Evolutionary conservation across 768 basidiomycete species (phyloP).

Genomic region (Pulveroboletus ravenelii): DNA sequence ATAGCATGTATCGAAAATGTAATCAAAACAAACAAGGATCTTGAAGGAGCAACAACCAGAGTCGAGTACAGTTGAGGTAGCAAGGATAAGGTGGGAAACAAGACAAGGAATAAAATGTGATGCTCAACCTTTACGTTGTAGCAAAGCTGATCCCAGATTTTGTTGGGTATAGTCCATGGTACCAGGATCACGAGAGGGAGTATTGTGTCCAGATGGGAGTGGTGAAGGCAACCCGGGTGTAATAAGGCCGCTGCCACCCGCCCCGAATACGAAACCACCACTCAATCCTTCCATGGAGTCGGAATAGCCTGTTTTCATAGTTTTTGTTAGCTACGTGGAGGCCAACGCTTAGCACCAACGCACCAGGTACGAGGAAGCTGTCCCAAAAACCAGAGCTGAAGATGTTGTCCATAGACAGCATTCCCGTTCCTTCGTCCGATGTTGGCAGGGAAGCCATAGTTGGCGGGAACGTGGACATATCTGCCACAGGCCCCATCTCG

Average conservation of each 20-base stretch:
- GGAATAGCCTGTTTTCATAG: conserved; percentile 53
- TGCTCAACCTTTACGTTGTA: conserved; percentile 26
- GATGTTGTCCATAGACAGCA: conserved; percentile 79
- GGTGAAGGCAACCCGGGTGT: conserved; percentile 68
- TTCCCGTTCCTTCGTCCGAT: conserved; percentile 38
- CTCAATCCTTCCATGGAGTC: conserved; percentile 78
- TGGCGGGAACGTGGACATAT: conserved; percentile 84
- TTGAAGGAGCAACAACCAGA: conserved; percentile 2
- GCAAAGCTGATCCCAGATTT: conserved; percentile 21
- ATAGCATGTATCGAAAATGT: conserved; percentile 4
- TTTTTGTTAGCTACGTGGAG: conserved; percentile 2
- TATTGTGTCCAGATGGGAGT: conserved; percentile 50
- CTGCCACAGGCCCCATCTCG: conserved; percentile 82
- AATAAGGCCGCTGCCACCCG: conserved; percentile 78
- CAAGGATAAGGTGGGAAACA: background rate
- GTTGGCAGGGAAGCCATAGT: conserved; percentile 61
- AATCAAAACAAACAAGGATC: conserved; percentile 10
- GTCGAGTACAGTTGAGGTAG: background rate
- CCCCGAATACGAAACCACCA: conserved; percentile 82
- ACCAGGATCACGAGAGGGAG: conserved; percentile 29
- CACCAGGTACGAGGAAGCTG: conserved; percentile 80
- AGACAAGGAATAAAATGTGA: background rate
- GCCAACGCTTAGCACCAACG: conserved; percentile 22
- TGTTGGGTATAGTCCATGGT: conserved; percentile 26
- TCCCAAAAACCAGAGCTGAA: conserved; percentile 83